A percentile compares a stretch with the other conserved stretches of the same genome.
phyloP scores from a whole-genome alignment of 331 rosid genomes.

The Cydonia oblonga region DNA sequence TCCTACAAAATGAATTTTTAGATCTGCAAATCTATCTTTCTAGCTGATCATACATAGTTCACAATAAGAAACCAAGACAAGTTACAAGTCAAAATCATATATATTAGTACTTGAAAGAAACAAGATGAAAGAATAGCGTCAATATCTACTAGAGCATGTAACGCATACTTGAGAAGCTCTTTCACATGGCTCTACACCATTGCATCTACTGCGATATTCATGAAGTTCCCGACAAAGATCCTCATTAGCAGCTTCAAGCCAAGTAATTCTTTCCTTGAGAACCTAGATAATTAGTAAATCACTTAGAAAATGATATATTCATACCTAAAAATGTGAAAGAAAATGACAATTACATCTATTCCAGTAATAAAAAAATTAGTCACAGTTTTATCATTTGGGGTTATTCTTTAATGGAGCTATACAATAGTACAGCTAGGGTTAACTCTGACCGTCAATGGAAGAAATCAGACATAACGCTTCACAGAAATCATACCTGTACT shows the following conservation, averaged over 20 bases:
- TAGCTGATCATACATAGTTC: not conserved
- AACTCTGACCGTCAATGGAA: not conserved
- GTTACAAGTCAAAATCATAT: not conserved
- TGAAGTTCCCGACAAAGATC: constrained; percentile 97
- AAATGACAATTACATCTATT: not conserved
- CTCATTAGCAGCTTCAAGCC: constrained; percentile 98
- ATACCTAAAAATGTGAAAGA: not conserved
- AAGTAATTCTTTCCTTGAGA: constrained; percentile 90
- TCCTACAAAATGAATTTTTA: constrained; percentile 47
- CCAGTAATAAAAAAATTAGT: not conserved
- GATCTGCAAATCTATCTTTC: constrained; percentile 1
- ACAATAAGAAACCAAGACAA: not conserved
- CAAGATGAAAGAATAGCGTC: constrained; percentile 4
- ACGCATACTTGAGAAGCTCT: constrained; percentile 52
- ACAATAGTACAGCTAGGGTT: not conserved
- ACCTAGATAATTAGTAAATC: constrained; percentile 32
- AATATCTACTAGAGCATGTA: constrained; percentile 8
- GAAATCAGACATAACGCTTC: not conserved
- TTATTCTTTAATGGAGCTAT: not conserved
- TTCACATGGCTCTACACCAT: constrained; percentile 46
- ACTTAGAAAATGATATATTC: not conserved
- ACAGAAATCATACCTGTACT: constrained; percentile 55
- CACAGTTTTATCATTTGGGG: not conserved
- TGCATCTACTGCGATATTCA: constrained; percentile 73
- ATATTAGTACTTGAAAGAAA: not conserved